Percentiles rank a stretch among this genome's conserved stretches.
Evolutionary conservation across 1,284 basidiomycete species (phyloP).

Genomic region (Fomitopsis betulina): DNA sequence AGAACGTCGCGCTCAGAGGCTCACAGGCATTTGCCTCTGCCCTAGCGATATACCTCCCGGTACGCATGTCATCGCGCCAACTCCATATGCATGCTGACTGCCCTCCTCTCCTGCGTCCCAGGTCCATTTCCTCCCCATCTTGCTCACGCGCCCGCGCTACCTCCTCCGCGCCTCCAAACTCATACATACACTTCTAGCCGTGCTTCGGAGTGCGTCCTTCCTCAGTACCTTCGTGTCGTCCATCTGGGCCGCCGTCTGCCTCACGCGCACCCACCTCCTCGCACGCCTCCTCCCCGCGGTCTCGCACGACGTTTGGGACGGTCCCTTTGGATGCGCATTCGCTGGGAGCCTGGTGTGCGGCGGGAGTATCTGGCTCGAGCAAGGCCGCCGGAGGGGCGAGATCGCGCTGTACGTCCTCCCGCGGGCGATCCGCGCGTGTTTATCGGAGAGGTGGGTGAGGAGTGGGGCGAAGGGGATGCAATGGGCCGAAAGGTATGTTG

Average conservation of each 20-base stretch:
- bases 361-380: conserved; percentile 71
- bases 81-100: background rate
- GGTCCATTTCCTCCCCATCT: conserved; percentile 64
- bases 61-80: conserved; percentile 22
- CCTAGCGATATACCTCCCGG: conserved; percentile 63
- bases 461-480: conserved; percentile 35
- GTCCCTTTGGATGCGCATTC: conserved; percentile 62
- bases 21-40: conserved; percentile 56
- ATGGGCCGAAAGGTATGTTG: conserved; percentile 49
- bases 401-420: conserved; percentile 77
- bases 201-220: conserved; percentile 63
- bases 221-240: conserved; percentile 67
- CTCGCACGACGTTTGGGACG: conserved; percentile 74
- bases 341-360: conserved; percentile 70
- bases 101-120: conserved; percentile 20
- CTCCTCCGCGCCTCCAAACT: conserved; percentile 41
- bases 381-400: conserved; percentile 63
- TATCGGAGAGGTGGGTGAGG: conserved; percentile 50
- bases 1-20: conserved; percentile 51
- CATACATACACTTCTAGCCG: conserved; percentile 39
- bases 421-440: conserved; percentile 54
- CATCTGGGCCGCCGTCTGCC: conserved; percentile 65
- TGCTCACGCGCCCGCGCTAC: conserved; percentile 51
- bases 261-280: conserved; percentile 57
- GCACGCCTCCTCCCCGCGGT: conserved; percentile 59